Base-by-base conservation (phyloP, 129 eudicot genomes). In the Centaurea solstitialis region DNA sequence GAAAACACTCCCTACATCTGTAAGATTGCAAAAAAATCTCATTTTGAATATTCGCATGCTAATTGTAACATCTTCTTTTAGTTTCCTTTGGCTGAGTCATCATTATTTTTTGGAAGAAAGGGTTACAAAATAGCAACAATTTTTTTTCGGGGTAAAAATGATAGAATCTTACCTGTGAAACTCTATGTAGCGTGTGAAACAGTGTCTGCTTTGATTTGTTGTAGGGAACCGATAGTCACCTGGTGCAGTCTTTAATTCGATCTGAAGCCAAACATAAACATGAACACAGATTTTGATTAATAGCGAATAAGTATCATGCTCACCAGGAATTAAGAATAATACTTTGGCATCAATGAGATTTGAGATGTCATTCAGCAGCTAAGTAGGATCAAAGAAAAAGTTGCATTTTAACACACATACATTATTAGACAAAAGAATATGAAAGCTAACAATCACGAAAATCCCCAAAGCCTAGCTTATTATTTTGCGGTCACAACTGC, bases 171-270 rank as follows among this genome's bases (percentile, higher is more conserved):
- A 90, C 97, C 93, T 88, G 88, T 90, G 97, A 66, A 90, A 92
- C 71, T 92, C 97, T 35, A 92, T 87, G 83, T 92, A 90, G 72
- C 97, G 92, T 2, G 94, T 86, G 85, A 92, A 92, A 74, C 94
- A 90, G 76, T 90, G 95, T 75, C 95, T 74, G 70, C 93, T 88
- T 77, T 92, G 97, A 61, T 90, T 92, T 59, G 94, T 92, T 6
- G 97, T 88, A 9, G 97, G 97, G 83, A 92, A 92, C 13, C 97
- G 93, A 71, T 76, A 85, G 83, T 92, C 97, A 87, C 90, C 91
- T 20, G 95, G 97, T 5, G 93, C 93, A 83, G 94, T 92, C 70
- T 82, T 88, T 78, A 92, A 76, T 82, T 92, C 94, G 80, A 89
- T 87, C 97, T 86, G 74, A 79, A 75, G 17, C 37, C 76, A 76